phyloP scores from a whole-genome alignment of 768 basidiomycete genomes.

The Boletus reticuloceps region DNA sequence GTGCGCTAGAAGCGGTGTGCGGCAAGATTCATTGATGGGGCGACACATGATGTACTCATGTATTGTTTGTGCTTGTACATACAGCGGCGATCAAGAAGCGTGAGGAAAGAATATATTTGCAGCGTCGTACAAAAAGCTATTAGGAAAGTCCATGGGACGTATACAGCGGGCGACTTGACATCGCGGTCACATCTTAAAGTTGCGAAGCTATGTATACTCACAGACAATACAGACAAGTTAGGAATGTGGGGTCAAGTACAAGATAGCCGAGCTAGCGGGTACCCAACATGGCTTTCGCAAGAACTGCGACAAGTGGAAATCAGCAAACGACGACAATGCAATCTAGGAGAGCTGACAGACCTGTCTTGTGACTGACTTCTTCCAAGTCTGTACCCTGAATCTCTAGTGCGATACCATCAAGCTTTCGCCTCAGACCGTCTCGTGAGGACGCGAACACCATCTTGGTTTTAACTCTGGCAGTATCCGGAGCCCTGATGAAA shows the following conservation, averaged over 20 bases:
- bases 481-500: conserved; percentile 78
- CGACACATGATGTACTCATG: too few relatives aligned
- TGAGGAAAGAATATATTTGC: neutral
- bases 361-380: conserved; percentile 68
- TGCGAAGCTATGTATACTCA: conserved; percentile 10
- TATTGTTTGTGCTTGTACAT: too few relatives aligned
- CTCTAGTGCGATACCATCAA: conserved; percentile 80
- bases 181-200: neutral
- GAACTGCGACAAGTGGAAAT: conserved; percentile 11
- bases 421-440: conserved; percentile 68
- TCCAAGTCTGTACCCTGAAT: conserved; percentile 79
- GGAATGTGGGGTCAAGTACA: conserved; percentile 7
- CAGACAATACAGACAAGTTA: conserved; percentile 6
- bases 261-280: conserved; percentile 17
- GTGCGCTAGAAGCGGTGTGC: too few relatives aligned
- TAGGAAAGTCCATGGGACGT: conserved; percentile 4
- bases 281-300: conserved; percentile 5
- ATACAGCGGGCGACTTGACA: conserved; percentile 1
- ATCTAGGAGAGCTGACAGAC: conserved; percentile 41
- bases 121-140: conserved; percentile 3
- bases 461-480: conserved; percentile 82
- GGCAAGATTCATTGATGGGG: too few relatives aligned
- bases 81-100: neutral
- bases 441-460: conserved; percentile 95
- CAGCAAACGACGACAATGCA: neutral